Base-by-base conservation (phyloP, 225 moss, liverwort and hornwort genomes). In the Polytrichum commune region DNA sequence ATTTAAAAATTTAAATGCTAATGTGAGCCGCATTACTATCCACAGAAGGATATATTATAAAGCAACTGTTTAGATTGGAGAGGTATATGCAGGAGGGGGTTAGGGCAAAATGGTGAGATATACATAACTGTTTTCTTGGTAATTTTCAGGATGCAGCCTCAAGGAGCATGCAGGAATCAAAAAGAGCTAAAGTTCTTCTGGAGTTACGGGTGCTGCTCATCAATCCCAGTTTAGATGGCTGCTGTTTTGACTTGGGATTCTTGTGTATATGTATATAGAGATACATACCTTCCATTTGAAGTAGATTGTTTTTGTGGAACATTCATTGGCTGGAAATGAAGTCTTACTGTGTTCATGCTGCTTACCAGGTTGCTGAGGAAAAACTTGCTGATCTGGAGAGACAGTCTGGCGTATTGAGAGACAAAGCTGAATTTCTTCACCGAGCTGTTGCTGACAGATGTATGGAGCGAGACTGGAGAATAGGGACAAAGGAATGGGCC, bases 321-420 rank as follows among this genome's bases (percentile, higher is more conserved):
- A 46, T 46, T 46, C 16, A 16, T 13, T 46, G 46, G 0, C 46
- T 16, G 16, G 16, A 3, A 4, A 13, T 46, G 46, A 46, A 13
- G 16, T 46, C 3, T 46, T 46, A 46, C 16, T 46, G 46, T 46
- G 13, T 10, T 13, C 13, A 46, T 46, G 13, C 46, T 54, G 58
- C 56, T 6, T 29, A 26, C 57, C 82, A 88, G 88, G 78, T 55
- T 55, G 73, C 73, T 73, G 71, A 88, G 63, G 85, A 78, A 55
- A 85, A 71, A 69, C 71, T 78, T 60, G 46, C 20, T 70, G 69
- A 55, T 55, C 38, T 82, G 63, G 74, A 88, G 69, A 74, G 71
- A 69, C 82, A 35, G 64, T 88, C 77, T 53, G 80, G 77, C 23
- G 76, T 70, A 58, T 72, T 85, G 32, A 62, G 75, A 29, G 53